Conservation (phyloP, 129 eudicot genomes). For the Chrysanthemum lavandulifolium region DNA sequence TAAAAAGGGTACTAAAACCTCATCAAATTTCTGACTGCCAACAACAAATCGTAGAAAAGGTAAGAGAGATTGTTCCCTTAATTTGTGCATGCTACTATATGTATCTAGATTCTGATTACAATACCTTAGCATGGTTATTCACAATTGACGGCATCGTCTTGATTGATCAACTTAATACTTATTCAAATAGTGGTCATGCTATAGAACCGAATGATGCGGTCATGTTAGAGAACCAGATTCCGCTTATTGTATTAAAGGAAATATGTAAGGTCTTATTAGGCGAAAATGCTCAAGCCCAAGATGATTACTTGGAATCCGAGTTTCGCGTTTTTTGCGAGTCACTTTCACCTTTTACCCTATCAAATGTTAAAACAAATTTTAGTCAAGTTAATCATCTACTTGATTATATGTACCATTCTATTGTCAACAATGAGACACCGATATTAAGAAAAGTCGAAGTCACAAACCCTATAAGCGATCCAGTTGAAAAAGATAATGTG, state of each 20-base stretch:
- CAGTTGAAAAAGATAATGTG: background rate
- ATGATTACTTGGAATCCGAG: constrained; percentile 12
- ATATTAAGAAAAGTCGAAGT: background rate
- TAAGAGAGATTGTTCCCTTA: constrained; percentile 16
- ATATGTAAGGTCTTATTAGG: constrained; percentile 11
- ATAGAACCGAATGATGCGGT: constrained; percentile 18
- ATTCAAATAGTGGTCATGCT: background rate
- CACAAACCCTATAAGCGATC: background rate
- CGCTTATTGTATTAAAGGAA: constrained; percentile 24
- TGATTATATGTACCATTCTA: constrained; percentile 21
- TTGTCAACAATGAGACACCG: background rate
- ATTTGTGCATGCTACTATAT: constrained; percentile 28
- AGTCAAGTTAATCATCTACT: constrained; percentile 7
- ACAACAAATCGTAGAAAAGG: constrained; percentile 10
- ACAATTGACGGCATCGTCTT: constrained; percentile 36
- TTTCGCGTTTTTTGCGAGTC: constrained; percentile 1
- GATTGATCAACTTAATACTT: constrained; percentile 16
- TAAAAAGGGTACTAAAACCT: constrained; percentile 9
- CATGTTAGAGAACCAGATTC: constrained; percentile 47
- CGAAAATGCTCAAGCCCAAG: background rate
- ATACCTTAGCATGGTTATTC: constrained; percentile 32
- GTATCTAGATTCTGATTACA: constrained; percentile 25
- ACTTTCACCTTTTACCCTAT: background rate
- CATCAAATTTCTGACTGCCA: constrained; percentile 7
- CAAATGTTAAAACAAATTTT: background rate